Base-by-base conservation (phyloP, 257 asterid species). In the Gentiana straminea region DNA sequence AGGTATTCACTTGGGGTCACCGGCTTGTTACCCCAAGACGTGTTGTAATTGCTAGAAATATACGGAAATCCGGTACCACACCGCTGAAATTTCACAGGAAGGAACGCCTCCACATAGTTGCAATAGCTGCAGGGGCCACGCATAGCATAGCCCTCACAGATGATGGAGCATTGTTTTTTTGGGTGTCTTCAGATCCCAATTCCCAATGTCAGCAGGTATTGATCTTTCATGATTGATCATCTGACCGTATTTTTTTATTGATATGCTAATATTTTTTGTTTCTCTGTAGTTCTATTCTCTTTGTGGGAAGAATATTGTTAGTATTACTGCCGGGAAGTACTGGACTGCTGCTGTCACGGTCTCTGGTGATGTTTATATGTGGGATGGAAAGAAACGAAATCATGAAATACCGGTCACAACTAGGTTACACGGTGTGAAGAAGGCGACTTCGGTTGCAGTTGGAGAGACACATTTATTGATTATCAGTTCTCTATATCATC, bases 1-100 rank as follows among this genome's bases (percentile, higher is more conserved):
- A 89, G 97, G 97, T 92, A n/a, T 92, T 80, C 72, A 89, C 97
- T 55, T 92, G 99, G 99, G 99, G 99, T 59, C 97, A 92, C 70
- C 91, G 94, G 39, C 94, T 88, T 60, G 99, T 92, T 60, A 83
- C 78, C 64, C 97, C 99, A 7, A 81, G 81, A 59, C 94, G 99
- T 54, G 94, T 92, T 35, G 68, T 84, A 48, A 65, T 89, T 68
- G 72, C 84, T 35, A 82, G 94, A 75, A 82, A 79, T 63, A 70
- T 70, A 3, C 83, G 52, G 65, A 92, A 88, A 76, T 57, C 55
- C 56, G 94, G 95, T 69, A 92, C 64, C 63, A 69, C 76, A 33
- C 59, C 69, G 49, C 65, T 92, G 65, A 86, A 89, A 70, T 88
- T 88, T 79, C 99, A 92, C 57, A 82, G 94, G 64, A 80, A 77